phyloP scores from a whole-genome alignment of 805 yeast species.

The Yamadazyma nakazawae region DNA sequence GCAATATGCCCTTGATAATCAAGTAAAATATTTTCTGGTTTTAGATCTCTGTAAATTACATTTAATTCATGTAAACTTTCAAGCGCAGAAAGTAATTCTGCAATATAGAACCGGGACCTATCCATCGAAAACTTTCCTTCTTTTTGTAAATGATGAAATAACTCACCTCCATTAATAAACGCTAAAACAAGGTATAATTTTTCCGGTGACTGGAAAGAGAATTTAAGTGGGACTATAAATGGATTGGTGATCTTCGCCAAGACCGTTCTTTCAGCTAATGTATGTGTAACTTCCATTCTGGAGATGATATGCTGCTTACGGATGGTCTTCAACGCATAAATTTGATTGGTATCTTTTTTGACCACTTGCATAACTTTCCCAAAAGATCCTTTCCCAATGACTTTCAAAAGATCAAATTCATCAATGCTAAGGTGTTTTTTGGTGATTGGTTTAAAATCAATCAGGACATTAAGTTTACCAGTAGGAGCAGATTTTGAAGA shows the following conservation, averaged over 20 bases:
- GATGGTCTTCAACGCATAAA: slow-evolving; percentile 91
- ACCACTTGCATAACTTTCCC: slow-evolving; percentile 99
- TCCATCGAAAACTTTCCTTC: slow-evolving; percentile 87
- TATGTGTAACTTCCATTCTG: slow-evolving; percentile 92
- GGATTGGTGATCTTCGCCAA: slow-evolving; percentile 91
- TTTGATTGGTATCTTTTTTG: slow-evolving; percentile 90
- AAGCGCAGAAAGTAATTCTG: slow-evolving; percentile 88
- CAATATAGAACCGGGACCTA: slow-evolving; percentile 88
- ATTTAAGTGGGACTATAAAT: slow-evolving; percentile 92
- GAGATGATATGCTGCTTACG: slow-evolving; percentile 93
- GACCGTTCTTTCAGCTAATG: slow-evolving; percentile 94
- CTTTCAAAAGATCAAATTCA: slow-evolving; percentile 89
- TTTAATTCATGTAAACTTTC: slow-evolving; percentile 89
- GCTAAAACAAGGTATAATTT: slow-evolving; percentile 86
- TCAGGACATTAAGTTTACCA: slow-evolving; percentile 58
- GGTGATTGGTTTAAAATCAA: slow-evolving; percentile 64
- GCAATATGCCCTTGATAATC: slow-evolving; percentile 99
- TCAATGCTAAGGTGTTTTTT: slow-evolving; percentile 77
- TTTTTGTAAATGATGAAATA: slow-evolving; percentile 89
- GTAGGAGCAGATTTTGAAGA: slow-evolving; percentile 8
- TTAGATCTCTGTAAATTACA: slow-evolving; percentile 91
- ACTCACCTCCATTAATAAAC: slow-evolving; percentile 95
- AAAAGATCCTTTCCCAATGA: slow-evolving; percentile 96
- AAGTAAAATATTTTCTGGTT: slow-evolving; percentile 90
- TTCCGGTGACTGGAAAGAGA: slow-evolving; percentile 96